Base-by-base conservation (phyloP, 306 rosid genomes). In the Vicia sativa region DNA sequence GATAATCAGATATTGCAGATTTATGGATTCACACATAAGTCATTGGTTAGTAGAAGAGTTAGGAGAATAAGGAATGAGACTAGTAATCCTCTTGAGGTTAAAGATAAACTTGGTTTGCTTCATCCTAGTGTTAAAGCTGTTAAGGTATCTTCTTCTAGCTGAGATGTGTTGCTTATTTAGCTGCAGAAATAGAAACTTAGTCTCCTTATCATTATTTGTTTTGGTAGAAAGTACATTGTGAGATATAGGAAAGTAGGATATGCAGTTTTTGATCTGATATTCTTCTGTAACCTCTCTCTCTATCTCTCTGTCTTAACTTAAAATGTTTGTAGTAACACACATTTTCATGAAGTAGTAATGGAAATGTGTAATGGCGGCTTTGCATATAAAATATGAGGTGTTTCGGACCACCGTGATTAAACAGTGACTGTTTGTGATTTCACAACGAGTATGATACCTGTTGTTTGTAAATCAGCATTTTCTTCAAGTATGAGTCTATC, bases 1-100 rank as follows among this genome's bases (percentile, higher is more conserved):
- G 97, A 91, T 62, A 91, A 91, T 60, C 96, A 91, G 80, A 80
- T 91, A 70, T 70, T 91, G 49, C 96, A 89, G 76, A 89, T 91
- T 26, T 91, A 91, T 72, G 96, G 97, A 1, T 91, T 91, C 46
- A 76, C 83, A 0, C 97, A 91, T 37, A 87, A 82, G 68, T 75
- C 95, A 1, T 72, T 91, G 70, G 85, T 21, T 5, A 91, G 91
- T 64, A 74, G 79, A 75, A 75, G 65, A 44, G 97, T 91, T 29
- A 87, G 80, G 88, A 84, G 95, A 74, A 79, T 89, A 26, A 67
- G 91, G 46, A 83, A 89, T 44, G 96, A 91, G 38, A 89, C 81
- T 3, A 83, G 81, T 41, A 83, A 80, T 49, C 96, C 91, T 2
- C 86, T 88, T 31, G 87, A 88, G 10, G 85, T 82, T 56, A 83